Base-by-base conservation (phyloP, 305 asterid species). In the Solanum chacoense region DNA sequence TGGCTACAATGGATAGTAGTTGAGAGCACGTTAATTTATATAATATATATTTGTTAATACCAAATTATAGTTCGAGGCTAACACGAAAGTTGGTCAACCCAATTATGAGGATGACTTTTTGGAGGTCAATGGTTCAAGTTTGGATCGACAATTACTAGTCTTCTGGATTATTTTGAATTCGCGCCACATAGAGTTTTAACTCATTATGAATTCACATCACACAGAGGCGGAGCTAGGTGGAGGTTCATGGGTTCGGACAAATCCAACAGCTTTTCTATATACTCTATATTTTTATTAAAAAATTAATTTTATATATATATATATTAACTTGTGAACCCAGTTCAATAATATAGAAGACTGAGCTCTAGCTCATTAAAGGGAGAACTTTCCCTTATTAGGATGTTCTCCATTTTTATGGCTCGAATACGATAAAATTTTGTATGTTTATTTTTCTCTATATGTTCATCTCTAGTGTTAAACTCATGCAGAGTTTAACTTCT, bases 1-100 rank as follows among this genome's bases (percentile, higher is more conserved):
- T 18, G 63, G 63, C 63, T 40, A 11, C 50, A 40, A 50, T 50
- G 65, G n/a, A 3, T 73, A 86, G 80, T 71, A 71, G 88, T 86
- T 86, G 88, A 73, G 31, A 38, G 69, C 88, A 86, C 88, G 88
- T 86, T 71, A 37, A 67, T 69, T n/a, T 4, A n/a, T n/a, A n/a
- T 4, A 16, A 40, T 40, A 28, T 40, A 1, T 26, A 11, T 20
- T 28, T 86, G 14, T 18, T 83, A 24, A 24, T 14, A 29, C 72
- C 20, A 50, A 45, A 83, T 45, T 45, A 28, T 29, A 29, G 72
- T 83, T 83, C 7, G 86, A 45, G 86, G 72, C 40, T 18, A 83
- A 50, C 72, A 83, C 86, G 86, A 81, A 81, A 38, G 20, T 40
- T 81, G 28, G 65, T 79, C 84, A 28, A 78, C 84, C 24, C 28